These are phyloP conservation scores for Ogataea glucozyma DNA, from an alignment of 805 yeast genomes.

Conservation along the genomic window DNA sequence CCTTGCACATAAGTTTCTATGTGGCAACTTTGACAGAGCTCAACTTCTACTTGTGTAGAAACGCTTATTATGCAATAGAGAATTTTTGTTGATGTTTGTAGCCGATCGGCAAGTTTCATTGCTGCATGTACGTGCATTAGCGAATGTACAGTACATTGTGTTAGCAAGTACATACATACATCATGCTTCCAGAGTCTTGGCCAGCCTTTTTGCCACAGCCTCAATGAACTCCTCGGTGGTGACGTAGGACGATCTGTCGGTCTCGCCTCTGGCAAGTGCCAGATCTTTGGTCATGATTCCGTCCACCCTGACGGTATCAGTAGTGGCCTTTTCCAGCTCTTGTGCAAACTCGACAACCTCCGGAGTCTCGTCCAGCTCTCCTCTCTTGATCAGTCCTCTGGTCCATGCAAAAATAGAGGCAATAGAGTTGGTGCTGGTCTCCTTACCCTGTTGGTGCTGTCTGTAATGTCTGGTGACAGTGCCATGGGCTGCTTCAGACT, in stretches of 20 bases:
- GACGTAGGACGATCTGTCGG: conserved; percentile 78
- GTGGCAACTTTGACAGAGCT: no score
- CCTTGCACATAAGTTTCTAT: no score
- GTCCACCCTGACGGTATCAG: conserved; percentile 81
- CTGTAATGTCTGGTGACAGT: conserved; percentile 97
- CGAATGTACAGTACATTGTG: no score
- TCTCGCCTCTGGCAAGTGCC: conserved; percentile 86
- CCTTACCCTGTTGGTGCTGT: conserved; percentile 94
- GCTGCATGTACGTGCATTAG: no score
- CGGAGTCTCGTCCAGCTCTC: conserved; percentile 82
- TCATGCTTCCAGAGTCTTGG: conserved; percentile 16
- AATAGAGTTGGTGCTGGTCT: conserved; percentile 95
- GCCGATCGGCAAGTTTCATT: no score
- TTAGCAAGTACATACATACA: no score
- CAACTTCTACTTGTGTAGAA: no score
- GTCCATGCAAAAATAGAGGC: conserved; percentile 98
- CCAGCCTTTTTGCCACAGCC: conserved; percentile 71
- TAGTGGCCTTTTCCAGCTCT: conserved; percentile 75
- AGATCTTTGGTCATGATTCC: conserved; percentile 95
- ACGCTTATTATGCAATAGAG: no score
- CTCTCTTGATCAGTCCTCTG: conserved; percentile 90
- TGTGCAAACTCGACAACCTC: conserved; percentile 82
- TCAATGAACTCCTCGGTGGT: conserved; percentile 90
- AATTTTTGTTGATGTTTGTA: no score
- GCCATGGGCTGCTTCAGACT: conserved; percentile 98